Percentiles rank a stretch among this genome's conserved stretches.
Evolutionary conservation across 75 land plant species (phyloP).

Genomic region (Gnetum montanum): DNA sequence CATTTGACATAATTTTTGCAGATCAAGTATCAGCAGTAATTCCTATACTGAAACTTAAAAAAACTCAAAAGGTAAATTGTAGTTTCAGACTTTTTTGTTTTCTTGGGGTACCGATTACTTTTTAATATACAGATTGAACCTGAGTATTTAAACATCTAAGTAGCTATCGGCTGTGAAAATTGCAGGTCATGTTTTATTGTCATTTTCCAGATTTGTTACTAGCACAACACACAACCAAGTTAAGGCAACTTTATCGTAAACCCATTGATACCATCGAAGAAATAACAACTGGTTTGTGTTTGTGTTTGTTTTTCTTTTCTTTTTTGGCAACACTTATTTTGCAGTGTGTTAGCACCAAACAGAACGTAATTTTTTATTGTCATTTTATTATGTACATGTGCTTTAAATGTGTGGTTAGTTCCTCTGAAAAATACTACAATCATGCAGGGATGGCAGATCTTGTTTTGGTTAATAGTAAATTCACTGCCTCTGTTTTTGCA

Average conservation of each 20-base stretch:
- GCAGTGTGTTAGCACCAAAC: too few species aligned
- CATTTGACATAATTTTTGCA: slow-evolving; percentile 76
- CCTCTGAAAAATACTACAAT: too few species aligned
- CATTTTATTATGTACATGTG: too few species aligned
- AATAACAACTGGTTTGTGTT: slow-evolving; percentile 61
- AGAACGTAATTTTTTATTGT: too few species aligned
- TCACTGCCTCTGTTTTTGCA: slow-evolving; percentile 86
- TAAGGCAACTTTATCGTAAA: slow-evolving; percentile 71
- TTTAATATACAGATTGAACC: neutral
- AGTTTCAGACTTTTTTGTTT: neutral
- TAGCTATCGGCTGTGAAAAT: too few species aligned
- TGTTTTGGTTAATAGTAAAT: slow-evolving; percentile 88
- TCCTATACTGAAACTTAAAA: slow-evolving; percentile 68
- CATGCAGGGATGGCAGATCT: slow-evolving; percentile 90
- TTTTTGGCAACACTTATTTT: neutral
- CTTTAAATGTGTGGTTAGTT: neutral
- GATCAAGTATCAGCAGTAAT: slow-evolving; percentile 96
- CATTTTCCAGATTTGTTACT: slow-evolving; percentile 96
- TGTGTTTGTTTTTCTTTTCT: neutral
- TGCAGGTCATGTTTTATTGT: slow-evolving; percentile 91
- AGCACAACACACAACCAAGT: slow-evolving; percentile 62
- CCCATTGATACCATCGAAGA: slow-evolving; percentile 94
- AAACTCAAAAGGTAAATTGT: slow-evolving; percentile 54
- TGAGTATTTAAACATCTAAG: neutral
- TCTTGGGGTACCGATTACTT: neutral